Conservation (phyloP, 345 rosid genomes). For the Salix udensis region DNA sequence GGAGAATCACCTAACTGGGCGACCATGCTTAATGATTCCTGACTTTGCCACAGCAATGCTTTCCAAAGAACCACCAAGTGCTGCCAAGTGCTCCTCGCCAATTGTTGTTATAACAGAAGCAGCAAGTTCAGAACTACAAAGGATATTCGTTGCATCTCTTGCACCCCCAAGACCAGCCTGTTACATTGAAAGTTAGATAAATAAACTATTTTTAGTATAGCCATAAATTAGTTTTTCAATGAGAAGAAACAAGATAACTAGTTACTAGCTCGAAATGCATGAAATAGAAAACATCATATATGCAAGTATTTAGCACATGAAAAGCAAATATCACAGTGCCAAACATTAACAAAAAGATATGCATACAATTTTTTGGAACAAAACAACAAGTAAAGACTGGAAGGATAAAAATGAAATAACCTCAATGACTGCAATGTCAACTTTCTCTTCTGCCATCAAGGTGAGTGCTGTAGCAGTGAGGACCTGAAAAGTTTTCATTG, state of each 20-base stretch:
- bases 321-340: not conserved
- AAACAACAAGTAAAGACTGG: not conserved
- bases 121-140: conserved; percentile 55
- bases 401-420: conserved; percentile 21
- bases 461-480: conserved; percentile 76
- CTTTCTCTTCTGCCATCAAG: conserved; percentile 61
- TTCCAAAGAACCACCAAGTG: conserved; percentile 86
- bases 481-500: conserved; percentile 44
- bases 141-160: conserved; percentile 82
- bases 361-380: not conserved
- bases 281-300: not conserved
- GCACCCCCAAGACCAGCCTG: conserved; percentile 94
- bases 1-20: conserved; percentile 82
- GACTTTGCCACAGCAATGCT: conserved; percentile 82
- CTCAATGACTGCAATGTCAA: conserved; percentile 86
- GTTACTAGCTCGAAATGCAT: not conserved
- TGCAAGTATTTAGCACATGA: not conserved
- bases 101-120: conserved; percentile 76
- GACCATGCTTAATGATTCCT: conserved; percentile 63
- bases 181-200: not conserved
- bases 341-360: not conserved
- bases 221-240: not conserved
- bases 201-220: not conserved
- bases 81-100: conserved; percentile 76
- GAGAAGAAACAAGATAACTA: not conserved